Base-by-base conservation (phyloP, 768 basidiomycete genomes). In the Suillus subaureus region DNA sequence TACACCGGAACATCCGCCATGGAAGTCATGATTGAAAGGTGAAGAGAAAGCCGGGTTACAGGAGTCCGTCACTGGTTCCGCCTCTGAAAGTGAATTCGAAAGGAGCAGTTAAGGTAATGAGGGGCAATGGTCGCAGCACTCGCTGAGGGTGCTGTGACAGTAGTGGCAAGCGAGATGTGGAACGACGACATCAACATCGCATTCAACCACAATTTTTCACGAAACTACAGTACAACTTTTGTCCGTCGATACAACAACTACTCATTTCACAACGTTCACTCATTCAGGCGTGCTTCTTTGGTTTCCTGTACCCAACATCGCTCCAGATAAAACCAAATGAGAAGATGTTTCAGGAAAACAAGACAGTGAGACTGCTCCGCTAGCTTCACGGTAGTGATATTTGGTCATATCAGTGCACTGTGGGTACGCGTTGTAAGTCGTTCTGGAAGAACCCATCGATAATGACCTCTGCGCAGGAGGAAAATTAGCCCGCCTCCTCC, bases 1-100 rank as follows among this genome's bases (percentile, higher is more conserved):
- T 87, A 93, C 70, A 84, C 85, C 70, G 91, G 89, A 75, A 88
- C 79, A 78, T 76, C 77, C 72, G 88, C 87, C 78, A 89, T 87
- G 72, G 90, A 87, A 72, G 90, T 85, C 91, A 93, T 93, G 70
- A 73, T 76, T 68, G 64, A 65, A 71, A 68, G n/a, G 70, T 68
- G 66, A 70, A 74, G 72, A 73, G 71, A 67, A 62, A 56, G 54
- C 69, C 68, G 58, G 69, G 68, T 55, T 62, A 65, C 33, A 37
- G 54, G 54, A 55, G 23, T 28, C 39, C 57, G 37, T 58, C 39
- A 58, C 37, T 26, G 26, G 9, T 28, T 63, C 52, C 68, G 64
- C 71, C 67, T 70, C 62, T 69, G 70, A 66, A 66, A 67, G 49
- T 62, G 62, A 64, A 70, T 61, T 66, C 62, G 60, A 65, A 64